These are phyloP conservation scores for Omphalea diandra DNA, from an alignment of 441 rosid species.

Conservation along the genomic window DNA sequence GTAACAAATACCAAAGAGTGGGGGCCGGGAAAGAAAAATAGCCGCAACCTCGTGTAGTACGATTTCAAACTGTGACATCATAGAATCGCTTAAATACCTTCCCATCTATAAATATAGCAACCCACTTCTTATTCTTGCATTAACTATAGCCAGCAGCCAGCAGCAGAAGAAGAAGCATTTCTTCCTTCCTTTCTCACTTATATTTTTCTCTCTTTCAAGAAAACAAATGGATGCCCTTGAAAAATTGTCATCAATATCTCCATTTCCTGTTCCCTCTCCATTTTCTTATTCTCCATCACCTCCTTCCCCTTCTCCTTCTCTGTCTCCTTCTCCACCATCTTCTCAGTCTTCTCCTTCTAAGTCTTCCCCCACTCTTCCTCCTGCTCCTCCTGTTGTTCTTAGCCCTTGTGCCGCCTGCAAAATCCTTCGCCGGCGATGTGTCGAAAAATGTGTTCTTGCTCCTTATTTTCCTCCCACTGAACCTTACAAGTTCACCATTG, in stretches of 20 bases:
- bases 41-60: neutral
- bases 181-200: neutral
- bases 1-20: neutral
- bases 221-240: constrained; percentile 24
- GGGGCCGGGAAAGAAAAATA: neutral
- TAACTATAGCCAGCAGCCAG: constrained; percentile 8
- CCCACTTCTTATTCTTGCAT: neutral
- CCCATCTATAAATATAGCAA: constrained; percentile 27
- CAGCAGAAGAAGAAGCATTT: too few relatives aligned
- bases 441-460: constrained; percentile 57
- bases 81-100: neutral
- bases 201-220: constrained; percentile 8
- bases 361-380: constrained; percentile 17
- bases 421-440: constrained; percentile 67
- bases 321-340: constrained; percentile 16
- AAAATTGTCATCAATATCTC: constrained; percentile 6
- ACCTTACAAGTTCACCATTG: constrained; percentile 65
- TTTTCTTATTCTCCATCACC: constrained; percentile 19
- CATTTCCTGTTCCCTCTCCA: constrained; percentile 23
- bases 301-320: constrained; percentile 19
- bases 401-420: constrained; percentile 84
- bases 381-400: constrained; percentile 28
- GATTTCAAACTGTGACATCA: constrained; percentile 22
- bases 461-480: constrained; percentile 76
- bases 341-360: constrained; percentile 10